Evolutionary conservation across 139 green algal species (phyloP).

Genomic region (Bryopsis sp.): DNA sequence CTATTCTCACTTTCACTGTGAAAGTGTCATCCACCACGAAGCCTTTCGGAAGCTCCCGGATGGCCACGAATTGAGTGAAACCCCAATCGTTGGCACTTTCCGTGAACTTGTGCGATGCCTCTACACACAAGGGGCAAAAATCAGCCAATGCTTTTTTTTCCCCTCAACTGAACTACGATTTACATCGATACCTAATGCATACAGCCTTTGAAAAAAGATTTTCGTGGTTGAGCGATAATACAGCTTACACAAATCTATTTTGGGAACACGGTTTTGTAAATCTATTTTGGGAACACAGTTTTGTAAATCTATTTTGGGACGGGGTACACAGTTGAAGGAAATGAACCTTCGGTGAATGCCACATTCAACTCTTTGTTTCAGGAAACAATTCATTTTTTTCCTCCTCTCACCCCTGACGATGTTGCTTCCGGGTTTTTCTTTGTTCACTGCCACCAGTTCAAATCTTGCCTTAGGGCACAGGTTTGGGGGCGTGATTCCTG

Average conservation of each 20-base stretch:
- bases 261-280: not conserved
- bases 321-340: too few species aligned
- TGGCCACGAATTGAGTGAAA: constrained; percentile 70
- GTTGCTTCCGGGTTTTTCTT: constrained; percentile 31
- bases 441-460: constrained; percentile 67
- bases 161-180: too few species aligned
- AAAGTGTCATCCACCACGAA: constrained; percentile 57
- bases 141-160: too few species aligned
- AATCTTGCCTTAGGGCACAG: constrained; percentile 66
- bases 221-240: too few species aligned
- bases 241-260: too few species aligned
- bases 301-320: not conserved
- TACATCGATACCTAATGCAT: too few species aligned
- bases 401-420: constrained; percentile 18
- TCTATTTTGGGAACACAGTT: not conserved
- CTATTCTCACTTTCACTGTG: constrained; percentile 39
- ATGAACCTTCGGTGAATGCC: too few species aligned
- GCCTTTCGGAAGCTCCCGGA: constrained; percentile 60
- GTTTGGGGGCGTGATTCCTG: constrained; percentile 30
- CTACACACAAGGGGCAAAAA: constrained; percentile 29
- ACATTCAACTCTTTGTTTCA: too few species aligned
- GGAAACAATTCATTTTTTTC: not conserved
- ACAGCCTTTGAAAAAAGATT: too few species aligned
- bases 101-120: constrained; percentile 63
- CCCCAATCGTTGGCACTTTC: constrained; percentile 69